Base-by-base conservation (phyloP, 2,329 filamentous ascomycete species). In the Penicillium psychrosexuale region DNA sequence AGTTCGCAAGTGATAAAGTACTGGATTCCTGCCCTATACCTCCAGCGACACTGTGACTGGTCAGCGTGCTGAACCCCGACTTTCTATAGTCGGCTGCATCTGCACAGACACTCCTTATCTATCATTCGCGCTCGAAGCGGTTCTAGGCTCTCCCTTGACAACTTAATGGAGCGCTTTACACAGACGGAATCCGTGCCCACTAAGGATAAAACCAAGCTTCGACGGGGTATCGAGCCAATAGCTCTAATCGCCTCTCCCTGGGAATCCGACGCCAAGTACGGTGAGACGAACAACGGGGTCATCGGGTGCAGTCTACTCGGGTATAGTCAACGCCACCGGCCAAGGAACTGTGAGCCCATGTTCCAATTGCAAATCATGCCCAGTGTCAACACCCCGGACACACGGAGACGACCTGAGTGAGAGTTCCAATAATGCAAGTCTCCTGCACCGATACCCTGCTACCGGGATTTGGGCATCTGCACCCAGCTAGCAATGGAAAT, bases 361-460 rank as follows among this genome's bases (percentile, higher is more conserved):
- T 24, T 24, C 22, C 7, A n/a, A 47, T 17, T 43, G 38, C 19
- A 43, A 43, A 43, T 44, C 47, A 28, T 33, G 38, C 11, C 28
- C 38, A 24, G 31, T 19, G 11, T 31, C 24, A 24, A 17, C 7
- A 13, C n/a, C 37, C 9, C n/a, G 15, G 31, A 33, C 28, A 17
- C 15, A 34, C 5, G 8, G 8, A 43, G 9, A 11, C 7, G 11
- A 34, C 12, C 17, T 12, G 27, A 38, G 24, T 44, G 51, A 30
- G n/a, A 47, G 22, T 38, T 15, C 11, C 44, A 54, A 45, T 44
- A 52, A 56, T 62, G 60, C 60, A 59, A 30, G 51, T 37, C 31
- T 51, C 27, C 52, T 55, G 51, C 51, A 55, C n/a, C 31, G 24
- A 34, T 51, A 46, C 46, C 58, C 56, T 51, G 48, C 46, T 53